Conservation (phyloP, 1,139 yeast species). For the Debaryomyces sp. region DNA sequence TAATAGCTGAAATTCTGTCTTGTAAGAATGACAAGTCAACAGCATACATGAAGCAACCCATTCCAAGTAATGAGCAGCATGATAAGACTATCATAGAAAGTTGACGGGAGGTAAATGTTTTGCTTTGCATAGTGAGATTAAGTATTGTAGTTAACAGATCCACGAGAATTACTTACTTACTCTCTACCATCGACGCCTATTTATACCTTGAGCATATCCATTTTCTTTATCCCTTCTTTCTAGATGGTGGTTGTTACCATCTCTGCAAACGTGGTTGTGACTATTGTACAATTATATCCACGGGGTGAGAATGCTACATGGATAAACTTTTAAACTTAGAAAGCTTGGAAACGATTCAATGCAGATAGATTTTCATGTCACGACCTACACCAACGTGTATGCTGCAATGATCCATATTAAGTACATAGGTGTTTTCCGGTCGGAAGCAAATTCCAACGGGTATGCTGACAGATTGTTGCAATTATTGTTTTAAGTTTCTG, state of each 20-base stretch:
- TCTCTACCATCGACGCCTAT: background rate
- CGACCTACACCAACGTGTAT: background rate
- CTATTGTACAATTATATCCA: background rate
- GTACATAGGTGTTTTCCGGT: background rate
- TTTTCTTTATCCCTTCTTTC: background rate
- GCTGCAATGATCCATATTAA: background rate
- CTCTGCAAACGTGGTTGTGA: background rate
- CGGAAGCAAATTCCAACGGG: background rate
- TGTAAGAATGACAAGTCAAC: background rate
- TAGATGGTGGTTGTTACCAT: background rate
- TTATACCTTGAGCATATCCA: background rate
- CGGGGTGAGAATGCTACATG: background rate
- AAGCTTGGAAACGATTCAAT: background rate
- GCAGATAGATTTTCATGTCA: background rate
- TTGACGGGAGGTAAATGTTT: slow-evolving; percentile 4
- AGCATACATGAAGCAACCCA: slow-evolving; percentile 1
- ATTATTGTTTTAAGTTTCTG: background rate
- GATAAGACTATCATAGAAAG: slow-evolving; percentile 4
- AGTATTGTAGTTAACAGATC: background rate
- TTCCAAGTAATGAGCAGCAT: slow-evolving; percentile 4
- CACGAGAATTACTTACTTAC: background rate
- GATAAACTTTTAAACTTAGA: background rate
- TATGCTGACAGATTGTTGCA: background rate
- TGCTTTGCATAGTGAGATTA: background rate
- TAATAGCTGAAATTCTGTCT: background rate